Base-by-base conservation (phyloP, 139 green algal genomes). In the Coelastrella sp. region DNA sequence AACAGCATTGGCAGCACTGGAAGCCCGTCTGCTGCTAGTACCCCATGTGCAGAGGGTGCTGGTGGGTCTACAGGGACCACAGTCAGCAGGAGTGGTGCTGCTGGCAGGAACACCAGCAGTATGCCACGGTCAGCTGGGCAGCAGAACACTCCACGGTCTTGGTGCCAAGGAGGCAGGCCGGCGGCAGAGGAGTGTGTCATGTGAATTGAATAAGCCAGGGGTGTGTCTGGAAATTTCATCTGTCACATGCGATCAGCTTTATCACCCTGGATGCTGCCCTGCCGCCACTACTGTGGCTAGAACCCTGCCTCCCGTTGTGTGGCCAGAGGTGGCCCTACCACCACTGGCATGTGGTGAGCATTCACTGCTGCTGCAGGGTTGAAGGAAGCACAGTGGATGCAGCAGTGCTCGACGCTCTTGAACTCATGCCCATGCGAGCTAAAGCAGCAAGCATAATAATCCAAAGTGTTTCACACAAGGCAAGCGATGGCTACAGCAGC, bases 381-480 rank as follows among this genome's bases (percentile, higher is more conserved):
- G 72, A 84, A 35, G 87, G 76, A 7, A 61, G 76, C 59, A 19
- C 66, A n/a, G 58, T 90, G 7, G 87, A 90, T 68, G 87, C 60
- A 22, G 56, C 76, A 22, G 63, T 87, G 25, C 78, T 91, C 7
- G 78, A 91, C 20, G 49, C 49, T 11, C 78, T 68, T 20, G 78
- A 87, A 49, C 87, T 91, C 0, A 6, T 87, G 22, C 87, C 87
- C 22, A 35, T 86, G 22, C 78, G 87, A 11, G 75, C 87, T 20
- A 61, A 49, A 25, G 60, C 35, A 17, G 17, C 76, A 74, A 90
- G 59, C 86, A 85, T 90, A 20, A 61, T 90, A 6, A 63, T 90
- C 7, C 24, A 90, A n/a, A 19, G 68, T 25, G 6, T 15, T 19
- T 72, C 19, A 35, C 56, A 84, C 20, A 80, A 17, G 22, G n/a